A percentile compares a stretch with the other conserved stretches of the same genome.
These are phyloP conservation scores for Isoetes taiwanensis DNA, from an alignment of 75 land plant species.

Conservation along the genomic window DNA sequence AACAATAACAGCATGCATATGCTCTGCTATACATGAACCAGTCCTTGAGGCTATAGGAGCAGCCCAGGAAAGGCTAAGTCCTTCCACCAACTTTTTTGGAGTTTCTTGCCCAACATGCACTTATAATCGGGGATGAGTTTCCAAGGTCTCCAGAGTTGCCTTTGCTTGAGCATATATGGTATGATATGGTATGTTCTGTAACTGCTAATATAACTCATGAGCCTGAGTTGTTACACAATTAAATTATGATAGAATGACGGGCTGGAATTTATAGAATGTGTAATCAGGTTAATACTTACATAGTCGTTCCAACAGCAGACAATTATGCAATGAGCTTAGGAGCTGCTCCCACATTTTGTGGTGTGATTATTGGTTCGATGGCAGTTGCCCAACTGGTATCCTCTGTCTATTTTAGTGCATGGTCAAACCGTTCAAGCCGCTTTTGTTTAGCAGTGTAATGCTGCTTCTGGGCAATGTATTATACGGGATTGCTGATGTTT, in stretches of 20 bases:
- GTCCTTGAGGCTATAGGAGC: conserved; percentile 54
- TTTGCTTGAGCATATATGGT: background rate
- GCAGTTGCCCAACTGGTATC: conserved; percentile 76
- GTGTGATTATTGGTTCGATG: conserved; percentile 81
- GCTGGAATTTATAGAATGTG: background rate
- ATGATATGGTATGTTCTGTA: conserved; percentile 45
- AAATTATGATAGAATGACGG: background rate
- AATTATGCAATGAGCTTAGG: conserved; percentile 65
- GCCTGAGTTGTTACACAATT: background rate
- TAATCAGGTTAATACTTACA: conserved; percentile 60
- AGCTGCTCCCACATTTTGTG: conserved; percentile 79
- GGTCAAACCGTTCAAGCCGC: conserved; percentile 73
- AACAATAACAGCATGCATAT: background rate
- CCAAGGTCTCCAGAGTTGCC: conserved; percentile 18
- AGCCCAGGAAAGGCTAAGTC: conserved; percentile 55
- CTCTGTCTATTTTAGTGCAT: conserved; percentile 80
- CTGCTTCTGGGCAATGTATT: conserved; percentile 55
- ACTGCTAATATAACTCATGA: background rate
- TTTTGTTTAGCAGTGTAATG: conserved; percentile 60
- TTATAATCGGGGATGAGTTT: conserved; percentile 41
- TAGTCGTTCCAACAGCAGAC: conserved; percentile 89
- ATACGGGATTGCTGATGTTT: conserved; percentile 68
- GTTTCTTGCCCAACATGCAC: conserved; percentile 65
- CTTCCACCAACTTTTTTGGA: conserved; percentile 62
- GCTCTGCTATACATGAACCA: conserved; percentile 43